phyloP scores from a whole-genome alignment of 176 grass and related monocot genomes.

The Zizania latifolia region DNA sequence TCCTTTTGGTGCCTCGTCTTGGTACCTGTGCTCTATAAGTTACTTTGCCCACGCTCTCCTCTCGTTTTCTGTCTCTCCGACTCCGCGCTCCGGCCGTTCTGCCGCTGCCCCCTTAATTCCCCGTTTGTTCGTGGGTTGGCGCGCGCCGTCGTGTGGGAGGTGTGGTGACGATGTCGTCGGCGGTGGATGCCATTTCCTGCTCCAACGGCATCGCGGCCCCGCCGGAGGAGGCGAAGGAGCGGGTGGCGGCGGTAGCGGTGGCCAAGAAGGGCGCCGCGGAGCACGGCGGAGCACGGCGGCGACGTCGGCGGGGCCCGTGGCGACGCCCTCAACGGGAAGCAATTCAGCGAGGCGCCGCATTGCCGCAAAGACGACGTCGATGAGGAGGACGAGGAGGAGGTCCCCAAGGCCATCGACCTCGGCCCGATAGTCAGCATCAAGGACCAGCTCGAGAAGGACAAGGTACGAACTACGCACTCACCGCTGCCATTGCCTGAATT shows the following conservation, averaged over 20 bases:
- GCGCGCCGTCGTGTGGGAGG: background rate
- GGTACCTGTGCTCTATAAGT: slow-evolving; percentile 27
- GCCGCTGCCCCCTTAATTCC: too few species aligned
- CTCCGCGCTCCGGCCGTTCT: background rate
- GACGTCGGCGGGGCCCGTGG: background rate
- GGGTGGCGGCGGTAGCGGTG: background rate
- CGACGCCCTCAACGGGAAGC: slow-evolving; percentile 33
- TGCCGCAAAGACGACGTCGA: slow-evolving; percentile 32
- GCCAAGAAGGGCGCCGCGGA: slow-evolving; percentile 10
- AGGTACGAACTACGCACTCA: slow-evolving; percentile 22
- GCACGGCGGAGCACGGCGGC: too few species aligned
- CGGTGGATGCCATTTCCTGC: slow-evolving; percentile 61
- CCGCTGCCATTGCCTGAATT: background rate
- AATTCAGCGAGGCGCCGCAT: slow-evolving; percentile 35
- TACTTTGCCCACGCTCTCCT: slow-evolving; percentile 3
- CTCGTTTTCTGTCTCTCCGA: slow-evolving; percentile 8
- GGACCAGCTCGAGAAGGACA: slow-evolving; percentile 96
- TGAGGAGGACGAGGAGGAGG: slow-evolving; percentile 51
- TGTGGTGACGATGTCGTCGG: slow-evolving; percentile 63
- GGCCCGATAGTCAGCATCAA: slow-evolving; percentile 94
- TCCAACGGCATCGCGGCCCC: slow-evolving; percentile 39
- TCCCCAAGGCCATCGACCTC: slow-evolving; percentile 57
- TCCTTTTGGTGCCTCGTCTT: slow-evolving; percentile 33
- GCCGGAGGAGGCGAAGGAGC: slow-evolving; percentile 26
- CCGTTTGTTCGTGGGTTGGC: slow-evolving; percentile 18